A percentile compares a stretch with the other conserved stretches of the same genome.
These are phyloP conservation scores for Rhynchospora pubera DNA, from an alignment of 176 grass and related monocot species.

Conservation along the genomic window DNA sequence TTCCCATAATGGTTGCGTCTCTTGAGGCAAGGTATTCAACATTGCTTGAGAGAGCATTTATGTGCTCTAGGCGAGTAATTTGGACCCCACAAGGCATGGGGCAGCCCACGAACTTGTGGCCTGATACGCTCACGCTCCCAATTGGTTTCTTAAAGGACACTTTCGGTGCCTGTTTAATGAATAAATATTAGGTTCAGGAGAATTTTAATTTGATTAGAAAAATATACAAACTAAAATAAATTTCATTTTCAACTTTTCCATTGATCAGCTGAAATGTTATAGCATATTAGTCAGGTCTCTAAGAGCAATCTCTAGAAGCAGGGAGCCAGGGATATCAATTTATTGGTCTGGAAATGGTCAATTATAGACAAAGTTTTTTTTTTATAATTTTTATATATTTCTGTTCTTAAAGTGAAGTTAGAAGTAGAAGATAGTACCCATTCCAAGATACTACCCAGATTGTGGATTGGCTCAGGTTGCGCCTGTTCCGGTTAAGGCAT, in stretches of 20 bases:
- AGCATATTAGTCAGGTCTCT: not conserved
- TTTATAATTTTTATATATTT: not conserved
- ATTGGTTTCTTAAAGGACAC: conserved; percentile 82
- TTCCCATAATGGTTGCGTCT: conserved; percentile 59
- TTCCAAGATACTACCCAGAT: too few relatives aligned
- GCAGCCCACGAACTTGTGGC: conserved; percentile 86
- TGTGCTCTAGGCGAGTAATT: conserved; percentile 64
- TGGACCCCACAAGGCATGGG: conserved; percentile 88
- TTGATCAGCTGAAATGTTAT: too few relatives aligned
- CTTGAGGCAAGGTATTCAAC: conserved; percentile 67
- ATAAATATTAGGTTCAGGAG: not conserved
- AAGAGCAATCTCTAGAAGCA: not conserved
- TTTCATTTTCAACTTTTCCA: not conserved
- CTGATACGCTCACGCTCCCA: conserved; percentile 68
- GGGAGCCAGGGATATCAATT: too few relatives aligned
- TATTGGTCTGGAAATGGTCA: not conserved
- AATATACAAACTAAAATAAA: not conserved
- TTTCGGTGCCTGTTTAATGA: conserved; percentile 51
- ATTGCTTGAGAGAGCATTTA: conserved; percentile 64
- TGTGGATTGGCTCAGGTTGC: too few relatives aligned
- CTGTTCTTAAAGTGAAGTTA: not conserved
- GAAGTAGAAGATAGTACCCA: not conserved
- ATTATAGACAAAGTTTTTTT: not conserved
- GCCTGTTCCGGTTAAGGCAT: too few relatives aligned
- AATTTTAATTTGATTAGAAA: not conserved